Percentiles rank a stretch among this genome's conserved stretches.
Evolutionary conservation across 352 stramenopile genomes (phyloP).

Genomic region (Pythium rhizo-oryzae): DNA sequence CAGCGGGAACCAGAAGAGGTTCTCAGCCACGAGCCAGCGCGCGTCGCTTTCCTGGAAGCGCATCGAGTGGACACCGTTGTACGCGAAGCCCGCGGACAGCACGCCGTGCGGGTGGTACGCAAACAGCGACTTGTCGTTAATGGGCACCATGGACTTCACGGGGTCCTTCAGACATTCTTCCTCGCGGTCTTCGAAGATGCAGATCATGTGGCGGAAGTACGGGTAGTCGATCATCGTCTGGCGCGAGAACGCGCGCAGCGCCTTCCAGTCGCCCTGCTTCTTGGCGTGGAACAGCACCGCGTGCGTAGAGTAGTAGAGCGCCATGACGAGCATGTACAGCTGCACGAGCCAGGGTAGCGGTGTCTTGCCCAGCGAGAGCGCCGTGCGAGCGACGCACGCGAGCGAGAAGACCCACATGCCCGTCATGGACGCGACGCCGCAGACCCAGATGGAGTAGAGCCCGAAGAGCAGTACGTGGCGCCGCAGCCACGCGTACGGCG

Average conservation of each 20-base stretch:
- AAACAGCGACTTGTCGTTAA: slow-evolving; percentile 50
- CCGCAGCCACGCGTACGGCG: slow-evolving; percentile 32
- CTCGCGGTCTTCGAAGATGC: slow-evolving; percentile 48
- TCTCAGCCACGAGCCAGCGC: slow-evolving; percentile 68
- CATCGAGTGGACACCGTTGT: slow-evolving; percentile 60
- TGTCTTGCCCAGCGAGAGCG: slow-evolving; percentile 4
- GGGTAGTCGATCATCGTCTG: slow-evolving; percentile 39
- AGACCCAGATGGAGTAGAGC: slow-evolving; percentile 42
- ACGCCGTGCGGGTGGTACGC: slow-evolving; percentile 75
- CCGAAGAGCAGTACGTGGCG: slow-evolving; percentile 38
- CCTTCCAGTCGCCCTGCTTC: slow-evolving; percentile 37
- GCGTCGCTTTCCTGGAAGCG: slow-evolving; percentile 48
- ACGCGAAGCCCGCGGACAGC: slow-evolving; percentile 50
- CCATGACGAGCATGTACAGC: slow-evolving; percentile 37
- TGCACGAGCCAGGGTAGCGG: neutral
- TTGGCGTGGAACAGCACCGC: slow-evolving; percentile 21
- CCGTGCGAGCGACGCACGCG: slow-evolving; percentile 22
- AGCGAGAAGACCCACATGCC: slow-evolving; percentile 36
- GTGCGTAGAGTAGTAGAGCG: slow-evolving; percentile 54
- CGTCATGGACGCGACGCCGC: slow-evolving; percentile 26
- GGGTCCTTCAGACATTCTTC: slow-evolving; percentile 14
- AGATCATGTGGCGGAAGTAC: slow-evolving; percentile 51
- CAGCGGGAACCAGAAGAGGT: slow-evolving; percentile 70
- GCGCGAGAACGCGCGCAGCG: slow-evolving; percentile 28
- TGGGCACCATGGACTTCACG: slow-evolving; percentile 36